Evolutionary conservation across 2,329 filamentous ascomycete species (phyloP).

Genomic region (Neonectria magnoliae): DNA sequence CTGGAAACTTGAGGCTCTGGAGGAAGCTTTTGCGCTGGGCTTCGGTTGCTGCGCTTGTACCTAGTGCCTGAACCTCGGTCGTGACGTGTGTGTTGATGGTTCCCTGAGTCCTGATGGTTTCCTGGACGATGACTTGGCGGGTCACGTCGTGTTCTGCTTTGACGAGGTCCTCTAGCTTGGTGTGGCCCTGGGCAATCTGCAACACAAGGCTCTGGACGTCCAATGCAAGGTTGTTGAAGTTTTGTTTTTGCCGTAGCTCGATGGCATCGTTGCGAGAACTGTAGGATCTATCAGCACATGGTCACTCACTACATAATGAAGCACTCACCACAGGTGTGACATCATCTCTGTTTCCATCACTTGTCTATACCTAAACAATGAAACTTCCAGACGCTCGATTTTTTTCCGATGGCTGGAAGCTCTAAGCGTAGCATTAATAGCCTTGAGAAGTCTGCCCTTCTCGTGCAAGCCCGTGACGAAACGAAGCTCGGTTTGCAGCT

Average conservation of each 20-base stretch:
- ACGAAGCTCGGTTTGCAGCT: constrained; percentile 1
- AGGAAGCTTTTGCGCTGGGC: neutral
- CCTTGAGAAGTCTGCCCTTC: neutral
- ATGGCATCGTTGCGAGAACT: constrained; percentile 11
- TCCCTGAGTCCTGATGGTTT: neutral
- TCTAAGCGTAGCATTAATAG: neutral
- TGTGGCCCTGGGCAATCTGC: neutral
- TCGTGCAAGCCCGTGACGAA: neutral
- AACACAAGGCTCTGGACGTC: neutral
- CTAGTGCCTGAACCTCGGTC: neutral
- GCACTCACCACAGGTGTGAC: constrained; percentile 5
- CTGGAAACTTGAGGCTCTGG: constrained; percentile 1
- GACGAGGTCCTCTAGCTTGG: constrained; percentile 3
- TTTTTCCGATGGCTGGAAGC: constrained; percentile 7
- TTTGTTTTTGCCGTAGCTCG: neutral
- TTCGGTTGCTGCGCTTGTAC: neutral
- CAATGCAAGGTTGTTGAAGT: neutral
- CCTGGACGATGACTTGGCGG: neutral
- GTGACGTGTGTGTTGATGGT: neutral
- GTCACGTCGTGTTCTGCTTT: neutral
- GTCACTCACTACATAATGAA: neutral
- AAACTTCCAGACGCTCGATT: constrained; percentile 4
- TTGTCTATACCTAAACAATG: neutral
- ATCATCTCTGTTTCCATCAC: constrained; percentile 18
- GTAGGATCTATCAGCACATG: neutral